phyloP scores from a whole-genome alignment of 306 rosid species.

The Mucuna pruriens region DNA sequence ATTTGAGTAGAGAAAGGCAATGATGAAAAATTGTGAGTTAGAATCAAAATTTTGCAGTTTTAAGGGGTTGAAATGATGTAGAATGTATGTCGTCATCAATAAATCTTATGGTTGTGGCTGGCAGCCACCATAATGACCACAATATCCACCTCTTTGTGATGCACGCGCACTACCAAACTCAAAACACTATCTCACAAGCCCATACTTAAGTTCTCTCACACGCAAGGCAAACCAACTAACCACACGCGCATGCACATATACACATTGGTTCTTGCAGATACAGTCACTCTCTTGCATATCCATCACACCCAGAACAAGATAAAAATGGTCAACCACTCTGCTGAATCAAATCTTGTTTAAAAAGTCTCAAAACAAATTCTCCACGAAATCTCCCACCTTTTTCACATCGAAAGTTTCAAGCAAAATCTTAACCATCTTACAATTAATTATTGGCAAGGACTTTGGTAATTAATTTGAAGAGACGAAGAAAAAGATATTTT shows the following conservation, averaged over 20 bases:
- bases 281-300: slow-evolving; percentile 14
- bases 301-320: neutral
- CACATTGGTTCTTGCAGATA: neutral
- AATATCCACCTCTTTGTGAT: slow-evolving; percentile 61
- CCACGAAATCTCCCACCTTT: slow-evolving; percentile 40
- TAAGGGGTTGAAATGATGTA: slow-evolving; percentile 64
- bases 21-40: slow-evolving; percentile 66
- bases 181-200: slow-evolving; percentile 52
- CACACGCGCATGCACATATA: neutral
- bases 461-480: slow-evolving; percentile 37
- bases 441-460: neutral
- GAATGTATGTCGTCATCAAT: slow-evolving; percentile 76
- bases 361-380: slow-evolving; percentile 52
- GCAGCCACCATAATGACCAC: slow-evolving; percentile 78
- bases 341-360: slow-evolving; percentile 59
- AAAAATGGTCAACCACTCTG: slow-evolving; percentile 59
- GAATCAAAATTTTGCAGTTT: slow-evolving; percentile 53
- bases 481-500: neutral
- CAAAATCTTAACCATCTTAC: slow-evolving; percentile 18
- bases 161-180: slow-evolving; percentile 82
- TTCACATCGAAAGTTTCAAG: slow-evolving; percentile 41
- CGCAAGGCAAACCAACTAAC: slow-evolving; percentile 41
- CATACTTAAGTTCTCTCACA: slow-evolving; percentile 37
- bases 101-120: slow-evolving; percentile 80
- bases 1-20: slow-evolving; percentile 37